These are phyloP conservation scores for Musa beccarii DNA, from an alignment of 176 grass and related monocot genomes.

Conservation along the genomic window DNA sequence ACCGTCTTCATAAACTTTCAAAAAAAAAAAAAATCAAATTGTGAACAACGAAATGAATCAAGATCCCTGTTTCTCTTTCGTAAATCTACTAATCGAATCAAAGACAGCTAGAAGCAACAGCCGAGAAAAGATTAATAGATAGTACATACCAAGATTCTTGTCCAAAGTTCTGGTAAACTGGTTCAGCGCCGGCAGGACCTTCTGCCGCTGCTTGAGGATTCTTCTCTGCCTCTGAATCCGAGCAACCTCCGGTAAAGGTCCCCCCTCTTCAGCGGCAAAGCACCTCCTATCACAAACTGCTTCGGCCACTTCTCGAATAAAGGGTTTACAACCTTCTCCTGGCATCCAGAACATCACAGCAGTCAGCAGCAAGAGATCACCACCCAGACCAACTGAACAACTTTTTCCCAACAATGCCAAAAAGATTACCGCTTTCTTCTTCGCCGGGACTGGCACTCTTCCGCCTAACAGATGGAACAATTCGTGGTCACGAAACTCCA, in stretches of 20 bases:
- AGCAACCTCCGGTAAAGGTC: background rate
- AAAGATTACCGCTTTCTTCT: background rate
- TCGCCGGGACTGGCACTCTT: background rate
- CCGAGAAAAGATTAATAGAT: background rate
- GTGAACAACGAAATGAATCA: background rate
- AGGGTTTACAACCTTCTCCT: background rate
- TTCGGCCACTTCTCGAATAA: background rate
- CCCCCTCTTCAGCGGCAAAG: background rate
- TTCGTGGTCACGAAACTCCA: background rate
- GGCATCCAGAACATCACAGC: background rate
- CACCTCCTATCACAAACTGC: background rate
- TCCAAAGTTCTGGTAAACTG: background rate
- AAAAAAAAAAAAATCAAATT: too few relatives aligned
- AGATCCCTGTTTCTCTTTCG: background rate
- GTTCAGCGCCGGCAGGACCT: background rate
- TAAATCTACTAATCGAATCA: background rate
- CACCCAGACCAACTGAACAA: background rate
- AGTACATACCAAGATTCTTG: background rate
- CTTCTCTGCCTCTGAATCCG: background rate
- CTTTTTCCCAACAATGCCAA: background rate
- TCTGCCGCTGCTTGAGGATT: background rate
- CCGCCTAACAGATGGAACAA: background rate
- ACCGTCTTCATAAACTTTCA: too few relatives aligned
- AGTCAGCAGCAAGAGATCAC: background rate
- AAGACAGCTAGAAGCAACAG: background rate